Evolutionary conservation across 2,329 filamentous ascomycete species (phyloP), one percentile per base, ranked within the genome.

Genomic region (Boeremia exigua): DNA sequence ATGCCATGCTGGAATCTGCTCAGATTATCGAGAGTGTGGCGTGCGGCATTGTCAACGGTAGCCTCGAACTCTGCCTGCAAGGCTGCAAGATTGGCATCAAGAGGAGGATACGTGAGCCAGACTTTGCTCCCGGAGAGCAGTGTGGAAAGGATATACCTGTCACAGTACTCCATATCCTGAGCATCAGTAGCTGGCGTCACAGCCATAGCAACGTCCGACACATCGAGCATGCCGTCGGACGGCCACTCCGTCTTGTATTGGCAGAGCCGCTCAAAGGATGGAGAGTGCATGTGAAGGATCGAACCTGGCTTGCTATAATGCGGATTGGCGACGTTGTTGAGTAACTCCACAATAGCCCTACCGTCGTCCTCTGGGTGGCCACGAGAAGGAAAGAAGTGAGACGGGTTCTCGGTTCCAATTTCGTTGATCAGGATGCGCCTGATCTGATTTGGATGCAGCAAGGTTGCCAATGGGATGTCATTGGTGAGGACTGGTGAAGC

Each of bases 81-180:
- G 6, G 33, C 11, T 23, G n/a, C 17, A 8, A 62, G 8, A 34
- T 59, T 62, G 1, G 8, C n/a, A 3, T 6, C 17, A 7, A 27
- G 12, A 1, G 55, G 61, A 15, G 55, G 55, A 9, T 48, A 62
- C 10, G 40, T 51, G 36, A 62, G 23, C 44, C 45, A 58, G 34
- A 59, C 43, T 34, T 62, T 63, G 4, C 33, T 45, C 12, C 61
- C 57, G 11, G 47, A 51, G 8, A 62, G 43, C 14, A 63, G 47
- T 4, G 56, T 56, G 6, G 48, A 58, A 2, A 50, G 42, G 15
- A 38, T 47, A n/a, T 59, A 48, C 15, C 39, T 47, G 4, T 58
- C 53, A 4, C 54, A 44, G 46, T 54, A 57, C 27, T 56, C 50
- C 29, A 60, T 12, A 8, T 61, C 58, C 11, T 54, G 56, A 8